These are phyloP conservation scores for Stachybotrys elegans DNA, from an alignment of 2,329 filamentous ascomycete species.

Conservation along the genomic window DNA sequence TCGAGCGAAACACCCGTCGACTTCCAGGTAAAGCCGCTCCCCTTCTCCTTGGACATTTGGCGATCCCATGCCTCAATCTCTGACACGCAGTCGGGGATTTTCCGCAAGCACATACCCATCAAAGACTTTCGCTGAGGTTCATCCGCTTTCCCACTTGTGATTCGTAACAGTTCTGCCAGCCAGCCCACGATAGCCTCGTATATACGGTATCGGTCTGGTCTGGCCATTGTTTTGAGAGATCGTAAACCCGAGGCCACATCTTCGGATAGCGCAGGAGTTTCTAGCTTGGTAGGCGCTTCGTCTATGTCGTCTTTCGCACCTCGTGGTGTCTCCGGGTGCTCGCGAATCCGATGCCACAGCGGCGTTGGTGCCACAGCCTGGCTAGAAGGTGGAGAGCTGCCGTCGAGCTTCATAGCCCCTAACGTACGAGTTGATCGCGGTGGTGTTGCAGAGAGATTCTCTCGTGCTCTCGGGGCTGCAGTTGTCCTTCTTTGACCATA, in stretches of 20 bases:
- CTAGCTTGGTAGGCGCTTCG: slow-evolving; percentile 1
- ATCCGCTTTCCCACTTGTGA: slow-evolving; percentile 15
- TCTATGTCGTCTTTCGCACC: too few relatives aligned
- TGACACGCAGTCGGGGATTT: slow-evolving; percentile 21
- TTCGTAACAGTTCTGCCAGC: slow-evolving; percentile 21
- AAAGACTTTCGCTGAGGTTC: slow-evolving; percentile 24
- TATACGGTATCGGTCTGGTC: slow-evolving; percentile 19
- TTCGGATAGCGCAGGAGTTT: slow-evolving; percentile 3
- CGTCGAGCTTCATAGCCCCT: slow-evolving; percentile 21
- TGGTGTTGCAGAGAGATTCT: slow-evolving; percentile 14
- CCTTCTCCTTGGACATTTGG: slow-evolving; percentile 14
- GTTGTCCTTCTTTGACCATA: slow-evolving; percentile 18
- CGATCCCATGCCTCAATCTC: slow-evolving; percentile 29
- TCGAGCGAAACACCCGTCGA: slow-evolving; percentile 20
- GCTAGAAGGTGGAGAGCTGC: slow-evolving; percentile 17
- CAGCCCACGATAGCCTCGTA: slow-evolving; percentile 28
- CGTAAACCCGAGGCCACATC: too few relatives aligned
- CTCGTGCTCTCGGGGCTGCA: slow-evolving; percentile 1
- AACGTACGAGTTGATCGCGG: slow-evolving; percentile 21
- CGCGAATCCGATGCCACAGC: slow-evolving; percentile 19
- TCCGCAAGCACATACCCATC: slow-evolving; percentile 30
- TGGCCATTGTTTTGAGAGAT: too few relatives aligned
- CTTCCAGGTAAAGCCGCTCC: slow-evolving; percentile 19
- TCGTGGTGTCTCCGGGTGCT: slow-evolving; percentile 9
- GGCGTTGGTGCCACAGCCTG: slow-evolving; percentile 24